Evolutionary conservation across 2,329 filamentous ascomycete species (phyloP).

Genomic region (Clarireedia sp.): DNA sequence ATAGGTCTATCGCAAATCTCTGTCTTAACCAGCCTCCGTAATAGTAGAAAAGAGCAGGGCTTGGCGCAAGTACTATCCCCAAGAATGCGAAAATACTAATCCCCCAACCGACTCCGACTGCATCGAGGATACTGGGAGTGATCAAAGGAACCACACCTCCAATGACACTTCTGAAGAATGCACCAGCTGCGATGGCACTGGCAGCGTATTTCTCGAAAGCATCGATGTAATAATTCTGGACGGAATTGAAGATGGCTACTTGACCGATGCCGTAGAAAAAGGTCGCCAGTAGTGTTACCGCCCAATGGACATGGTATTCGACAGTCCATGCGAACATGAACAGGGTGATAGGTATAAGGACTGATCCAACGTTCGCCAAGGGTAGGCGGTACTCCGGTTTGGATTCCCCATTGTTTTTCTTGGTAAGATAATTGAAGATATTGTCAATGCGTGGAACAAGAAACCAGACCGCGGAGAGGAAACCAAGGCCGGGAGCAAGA

Average conservation of each 20-base stretch:
- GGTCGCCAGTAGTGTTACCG: slow-evolving; percentile 45
- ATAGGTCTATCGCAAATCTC: slow-evolving; percentile 34
- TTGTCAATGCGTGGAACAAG: slow-evolving; percentile 34
- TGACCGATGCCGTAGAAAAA: slow-evolving; percentile 42
- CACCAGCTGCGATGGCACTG: slow-evolving; percentile 41
- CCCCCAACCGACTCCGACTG: slow-evolving; percentile 41
- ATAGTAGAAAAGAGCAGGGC: slow-evolving; percentile 40
- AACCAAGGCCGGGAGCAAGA: slow-evolving; percentile 35
- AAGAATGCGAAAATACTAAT: slow-evolving; percentile 41
- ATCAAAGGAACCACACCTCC: slow-evolving; percentile 40
- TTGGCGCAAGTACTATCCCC: slow-evolving; percentile 38
- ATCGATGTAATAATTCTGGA: slow-evolving; percentile 49
- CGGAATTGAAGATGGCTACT: slow-evolving; percentile 43
- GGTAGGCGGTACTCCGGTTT: slow-evolving; percentile 33
- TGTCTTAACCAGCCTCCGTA: slow-evolving; percentile 40
- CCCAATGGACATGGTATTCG: slow-evolving; percentile 46
- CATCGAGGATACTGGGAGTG: slow-evolving; percentile 36
- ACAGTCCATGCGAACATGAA: slow-evolving; percentile 55
- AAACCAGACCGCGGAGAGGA: slow-evolving; percentile 32
- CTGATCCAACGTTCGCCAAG: slow-evolving; percentile 41
- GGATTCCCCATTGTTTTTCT: slow-evolving; percentile 34
- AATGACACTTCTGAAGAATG: slow-evolving; percentile 38
- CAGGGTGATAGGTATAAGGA: slow-evolving; percentile 48
- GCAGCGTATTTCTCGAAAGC: slow-evolving; percentile 43
- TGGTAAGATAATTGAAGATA: slow-evolving; percentile 37